These are phyloP conservation scores for Penicillium palitans DNA, from an alignment of 2,329 filamentous ascomycete genomes.

Conservation along the genomic window DNA sequence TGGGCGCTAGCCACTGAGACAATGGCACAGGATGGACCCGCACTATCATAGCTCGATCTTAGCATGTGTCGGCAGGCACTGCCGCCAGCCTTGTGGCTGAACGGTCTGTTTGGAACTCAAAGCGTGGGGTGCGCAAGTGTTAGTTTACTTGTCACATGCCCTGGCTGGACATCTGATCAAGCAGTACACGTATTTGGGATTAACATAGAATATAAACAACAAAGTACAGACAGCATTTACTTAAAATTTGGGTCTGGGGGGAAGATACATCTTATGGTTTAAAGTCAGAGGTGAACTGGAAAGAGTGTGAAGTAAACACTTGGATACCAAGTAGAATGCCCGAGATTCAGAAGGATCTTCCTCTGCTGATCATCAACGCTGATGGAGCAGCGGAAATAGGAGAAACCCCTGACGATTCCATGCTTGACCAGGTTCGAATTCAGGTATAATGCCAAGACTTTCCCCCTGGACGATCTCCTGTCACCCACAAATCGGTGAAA, in stretches of 20 bases:
- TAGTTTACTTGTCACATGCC: slow-evolving; percentile 35
- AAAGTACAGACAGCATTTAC: not conserved
- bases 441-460: slow-evolving; percentile 14
- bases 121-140: slow-evolving; percentile 36
- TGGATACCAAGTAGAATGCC: not conserved
- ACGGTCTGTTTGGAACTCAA: slow-evolving; percentile 50
- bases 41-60: slow-evolving; percentile 33
- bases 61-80: slow-evolving; percentile 38
- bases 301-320: too few species aligned
- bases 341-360: not conserved
- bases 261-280: not conserved
- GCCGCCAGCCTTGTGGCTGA: slow-evolving; percentile 31
- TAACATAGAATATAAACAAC: not conserved
- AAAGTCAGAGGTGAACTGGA: not conserved
- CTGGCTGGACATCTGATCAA: slow-evolving; percentile 41
- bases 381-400: not conserved
- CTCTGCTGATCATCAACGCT: slow-evolving; percentile 4
- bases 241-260: not conserved
- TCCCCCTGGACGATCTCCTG: slow-evolving; percentile 4
- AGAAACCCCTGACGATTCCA: slow-evolving; percentile 4
- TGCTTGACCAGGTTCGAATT: not conserved
- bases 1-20: slow-evolving; percentile 50
- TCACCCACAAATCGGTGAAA: not conserved
- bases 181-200: slow-evolving; percentile 35
- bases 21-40: slow-evolving; percentile 51